phyloP scores from a whole-genome alignment of 495 filamentous ascomycete species.

The Aspergillus carlsbadensis region DNA sequence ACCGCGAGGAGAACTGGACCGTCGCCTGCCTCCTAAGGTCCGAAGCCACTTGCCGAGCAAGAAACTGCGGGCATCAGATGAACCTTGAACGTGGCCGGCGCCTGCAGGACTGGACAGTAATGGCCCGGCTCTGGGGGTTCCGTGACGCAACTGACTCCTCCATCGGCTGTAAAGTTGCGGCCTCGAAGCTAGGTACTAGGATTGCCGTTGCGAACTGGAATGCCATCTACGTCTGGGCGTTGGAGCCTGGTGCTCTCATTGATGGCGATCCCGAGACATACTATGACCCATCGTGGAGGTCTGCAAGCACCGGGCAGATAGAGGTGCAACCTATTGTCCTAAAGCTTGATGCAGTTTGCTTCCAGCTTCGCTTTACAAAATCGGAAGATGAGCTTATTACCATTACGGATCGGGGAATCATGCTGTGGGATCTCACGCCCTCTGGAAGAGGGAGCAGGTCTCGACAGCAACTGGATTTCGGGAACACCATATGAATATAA shows the following conservation, averaged over 20 bases:
- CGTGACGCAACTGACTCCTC: constrained; percentile 36
- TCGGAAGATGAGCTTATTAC: constrained; percentile 43
- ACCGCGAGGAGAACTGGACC: constrained; percentile 39
- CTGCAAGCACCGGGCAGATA: constrained; percentile 20
- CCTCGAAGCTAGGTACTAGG: constrained; percentile 37
- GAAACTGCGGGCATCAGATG: constrained; percentile 35
- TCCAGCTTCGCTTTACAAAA: constrained; percentile 35
- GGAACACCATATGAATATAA: neutral
- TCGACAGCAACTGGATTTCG: neutral
- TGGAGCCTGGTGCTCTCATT: constrained; percentile 39
- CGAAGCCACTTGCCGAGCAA: constrained; percentile 21
- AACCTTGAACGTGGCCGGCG: constrained; percentile 45
- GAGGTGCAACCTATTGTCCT: constrained; percentile 36
- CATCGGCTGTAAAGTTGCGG: constrained; percentile 42
- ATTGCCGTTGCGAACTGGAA: constrained; percentile 49
- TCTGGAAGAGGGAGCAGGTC: constrained; percentile 14
- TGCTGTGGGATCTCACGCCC: constrained; percentile 37
- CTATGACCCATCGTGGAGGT: constrained; percentile 31
- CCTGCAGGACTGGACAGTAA: constrained; percentile 32
- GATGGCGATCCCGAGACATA: constrained; percentile 24
- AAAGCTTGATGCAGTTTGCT: constrained; percentile 41
- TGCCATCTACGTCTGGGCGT: constrained; percentile 43
- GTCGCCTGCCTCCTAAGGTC: constrained; percentile 42
- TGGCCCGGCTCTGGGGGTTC: constrained; percentile 44
- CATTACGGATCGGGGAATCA: constrained; percentile 47